Evolutionary conservation across 2,329 filamentous ascomycete genomes (phyloP).

Genomic region (Colletotrichum coccodes): DNA sequence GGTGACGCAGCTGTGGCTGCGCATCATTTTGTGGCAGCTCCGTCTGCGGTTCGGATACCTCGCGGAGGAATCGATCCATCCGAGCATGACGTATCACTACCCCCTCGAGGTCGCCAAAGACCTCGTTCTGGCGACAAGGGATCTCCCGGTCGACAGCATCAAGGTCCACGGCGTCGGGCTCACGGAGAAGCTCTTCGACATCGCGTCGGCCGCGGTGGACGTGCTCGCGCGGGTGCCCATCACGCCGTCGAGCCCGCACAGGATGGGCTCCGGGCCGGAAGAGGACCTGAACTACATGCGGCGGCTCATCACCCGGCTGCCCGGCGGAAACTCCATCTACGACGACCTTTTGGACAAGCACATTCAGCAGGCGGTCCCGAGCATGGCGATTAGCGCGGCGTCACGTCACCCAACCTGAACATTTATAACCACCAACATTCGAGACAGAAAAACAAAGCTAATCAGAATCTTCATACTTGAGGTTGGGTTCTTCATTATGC

Average conservation of each 20-base stretch:
- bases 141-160: constrained; percentile 50
- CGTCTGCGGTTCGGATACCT: constrained; percentile 54
- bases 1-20: constrained; percentile 57
- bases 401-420: not conserved
- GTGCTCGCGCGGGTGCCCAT: constrained; percentile 54
- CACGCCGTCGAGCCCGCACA: constrained; percentile 38
- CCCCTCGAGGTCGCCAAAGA: constrained; percentile 54
- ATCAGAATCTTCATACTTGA: not conserved
- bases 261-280: constrained; percentile 41
- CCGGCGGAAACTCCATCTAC: constrained; percentile 49
- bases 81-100: constrained; percentile 53
- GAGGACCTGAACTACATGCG: constrained; percentile 51
- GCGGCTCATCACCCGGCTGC: constrained; percentile 48
- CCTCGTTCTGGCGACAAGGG: constrained; percentile 48
- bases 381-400: constrained; percentile 27
- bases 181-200: constrained; percentile 58
- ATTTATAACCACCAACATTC: not conserved
- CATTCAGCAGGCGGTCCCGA: constrained; percentile 46
- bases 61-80: constrained; percentile 41
- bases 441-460: not conserved
- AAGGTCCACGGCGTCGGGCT: constrained; percentile 55
- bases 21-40: constrained; percentile 57
- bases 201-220: constrained; percentile 55
- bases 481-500: constrained; percentile 1
- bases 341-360: constrained; percentile 52